Evolutionary conservation across 2,329 filamentous ascomycete genomes (phyloP).

Genomic region (Thelonectria discophora): DNA sequence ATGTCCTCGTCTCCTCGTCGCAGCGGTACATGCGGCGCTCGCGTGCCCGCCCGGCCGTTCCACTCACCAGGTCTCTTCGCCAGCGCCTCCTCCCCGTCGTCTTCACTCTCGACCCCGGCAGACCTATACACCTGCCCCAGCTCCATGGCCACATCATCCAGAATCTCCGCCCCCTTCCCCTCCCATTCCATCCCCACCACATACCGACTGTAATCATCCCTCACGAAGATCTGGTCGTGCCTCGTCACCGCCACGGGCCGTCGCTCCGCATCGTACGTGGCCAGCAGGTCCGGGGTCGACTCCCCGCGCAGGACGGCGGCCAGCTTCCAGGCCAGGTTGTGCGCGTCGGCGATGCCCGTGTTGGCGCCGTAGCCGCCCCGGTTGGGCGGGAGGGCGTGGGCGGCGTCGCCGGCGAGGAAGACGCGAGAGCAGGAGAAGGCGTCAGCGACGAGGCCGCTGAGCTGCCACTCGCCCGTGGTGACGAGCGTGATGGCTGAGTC

Average conservation of each 20-base stretch:
- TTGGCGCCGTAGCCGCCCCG: conserved; percentile 48
- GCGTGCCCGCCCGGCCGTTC: conserved; percentile 35
- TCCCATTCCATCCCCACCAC: conserved; percentile 20
- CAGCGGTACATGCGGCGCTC: conserved; percentile 34
- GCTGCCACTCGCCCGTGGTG: conserved; percentile 35
- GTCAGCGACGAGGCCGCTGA: conserved; percentile 39
- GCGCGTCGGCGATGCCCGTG: conserved; percentile 49
- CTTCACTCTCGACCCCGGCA: neutral
- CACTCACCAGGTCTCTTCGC: conserved; percentile 35
- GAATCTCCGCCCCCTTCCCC: conserved; percentile 5
- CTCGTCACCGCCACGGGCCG: conserved; percentile 44
- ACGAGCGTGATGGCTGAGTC: conserved; percentile 32
- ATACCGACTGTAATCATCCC: conserved; percentile 34
- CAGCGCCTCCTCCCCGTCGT: conserved; percentile 8
- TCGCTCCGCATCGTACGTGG: conserved; percentile 52
- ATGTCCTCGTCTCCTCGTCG: neutral
- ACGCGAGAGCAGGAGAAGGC: conserved; percentile 44
- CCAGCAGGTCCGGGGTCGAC: conserved; percentile 40
- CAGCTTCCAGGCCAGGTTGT: conserved; percentile 56
- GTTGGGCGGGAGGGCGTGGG: conserved; percentile 48
- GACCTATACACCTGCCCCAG: conserved; percentile 29
- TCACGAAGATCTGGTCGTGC: conserved; percentile 38
- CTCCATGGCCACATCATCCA: conserved; percentile 29
- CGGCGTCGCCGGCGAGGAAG: conserved; percentile 47
- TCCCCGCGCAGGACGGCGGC: conserved; percentile 43